Evolutionary conservation across 2,329 filamentous ascomycete genomes (phyloP), one percentile per base, ranked within the genome.

Genomic region (Alternaria arborescens): DNA sequence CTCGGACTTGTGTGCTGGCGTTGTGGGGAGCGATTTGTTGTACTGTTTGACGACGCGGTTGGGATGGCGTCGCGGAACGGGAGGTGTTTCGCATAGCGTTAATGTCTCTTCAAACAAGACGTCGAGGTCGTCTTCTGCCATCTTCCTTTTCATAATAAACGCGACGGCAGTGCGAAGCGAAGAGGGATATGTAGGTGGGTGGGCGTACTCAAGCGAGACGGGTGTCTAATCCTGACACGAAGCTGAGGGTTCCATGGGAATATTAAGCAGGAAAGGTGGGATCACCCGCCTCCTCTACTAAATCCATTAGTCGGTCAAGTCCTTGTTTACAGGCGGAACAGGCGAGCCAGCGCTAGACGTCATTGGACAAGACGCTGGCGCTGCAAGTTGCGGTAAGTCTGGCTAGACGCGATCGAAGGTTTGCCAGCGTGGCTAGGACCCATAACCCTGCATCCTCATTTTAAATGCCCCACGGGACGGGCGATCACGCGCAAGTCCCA

Each of bases 181-280:
- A 47, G 50, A 41, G 30, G 26, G 36, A 28, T 44, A 20, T 43
- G 44, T 50, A 28, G 28, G 36, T 50, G 38, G 22, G 41, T 20
- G 28, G 57, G 57, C 44, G 58, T 32, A 56, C 57, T 58, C 61
- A 58, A 58, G 62, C 59, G 59, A 60, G 55, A 64, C 53, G 46
- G 44, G 47, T 41, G 63, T 52, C 52, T 62, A 64, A 61, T 55
- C 55, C 60, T 44, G 60, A 52, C 50, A 61, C 65, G 60, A 65
- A 63, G 57, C 40, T 64, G 68, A 58, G 61, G 64, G 61, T 67
- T 61, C 58, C 43, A 46, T 50, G 59, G 60, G 60, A 58, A 50
- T 66, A 67, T 62, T 69, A 70, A 67, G 66, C 62, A 63, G 56
- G 58, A 58, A 65, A 24, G 67, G 60, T 56, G 52, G 64, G 60